Evolutionary conservation across 768 basidiomycete genomes (phyloP).

Genomic region (Fomitopsis pulvina): DNA sequence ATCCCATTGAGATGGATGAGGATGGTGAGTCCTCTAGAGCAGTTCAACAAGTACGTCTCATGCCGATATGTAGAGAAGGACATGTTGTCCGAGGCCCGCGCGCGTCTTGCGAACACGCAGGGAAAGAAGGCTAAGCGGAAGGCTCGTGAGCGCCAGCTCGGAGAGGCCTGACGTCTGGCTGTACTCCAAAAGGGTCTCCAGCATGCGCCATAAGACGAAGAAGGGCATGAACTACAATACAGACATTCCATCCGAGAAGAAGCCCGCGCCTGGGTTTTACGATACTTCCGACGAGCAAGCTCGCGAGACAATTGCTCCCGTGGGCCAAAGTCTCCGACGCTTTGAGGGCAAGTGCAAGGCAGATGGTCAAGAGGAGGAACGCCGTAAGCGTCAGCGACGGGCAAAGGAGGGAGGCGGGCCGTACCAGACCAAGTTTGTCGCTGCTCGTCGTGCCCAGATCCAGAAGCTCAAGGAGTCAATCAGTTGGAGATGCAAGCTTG

Average conservation of each 20-base stretch:
- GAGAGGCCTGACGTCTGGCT: conserved; percentile 91
- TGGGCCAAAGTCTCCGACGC: conserved; percentile 86
- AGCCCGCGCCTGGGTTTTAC: conserved; percentile 92
- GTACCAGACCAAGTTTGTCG: conserved; percentile 89
- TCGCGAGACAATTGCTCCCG: conserved; percentile 77
- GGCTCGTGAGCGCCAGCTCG: conserved; percentile 93
- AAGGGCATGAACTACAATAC: conserved; percentile 99
- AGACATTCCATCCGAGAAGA: conserved; percentile 98
- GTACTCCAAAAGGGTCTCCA: conserved; percentile 77
- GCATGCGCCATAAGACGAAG: conserved; percentile 91
- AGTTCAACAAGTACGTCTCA: conserved; percentile 1
- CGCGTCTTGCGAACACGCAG: conserved; percentile 96
- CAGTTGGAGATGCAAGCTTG: conserved; percentile 76
- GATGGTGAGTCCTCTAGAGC: conserved; percentile 53
- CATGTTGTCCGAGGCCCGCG: conserved; percentile 98
- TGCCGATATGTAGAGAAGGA: conserved; percentile 72
- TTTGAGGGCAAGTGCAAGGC: conserved; percentile 94
- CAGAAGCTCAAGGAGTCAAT: conserved; percentile 97
- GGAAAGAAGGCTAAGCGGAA: conserved; percentile 99
- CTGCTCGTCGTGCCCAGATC: conserved; percentile 96
- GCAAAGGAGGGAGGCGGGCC: conserved; percentile 31
- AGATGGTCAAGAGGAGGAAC: conserved; percentile 90
- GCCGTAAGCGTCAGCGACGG: conserved; percentile 82
- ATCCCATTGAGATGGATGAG: conserved; percentile 99
- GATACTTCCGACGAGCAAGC: conserved; percentile 94